Base-by-base conservation (phyloP, 2,329 filamentous ascomycete genomes). In the Exophiala aquamarina region DNA sequence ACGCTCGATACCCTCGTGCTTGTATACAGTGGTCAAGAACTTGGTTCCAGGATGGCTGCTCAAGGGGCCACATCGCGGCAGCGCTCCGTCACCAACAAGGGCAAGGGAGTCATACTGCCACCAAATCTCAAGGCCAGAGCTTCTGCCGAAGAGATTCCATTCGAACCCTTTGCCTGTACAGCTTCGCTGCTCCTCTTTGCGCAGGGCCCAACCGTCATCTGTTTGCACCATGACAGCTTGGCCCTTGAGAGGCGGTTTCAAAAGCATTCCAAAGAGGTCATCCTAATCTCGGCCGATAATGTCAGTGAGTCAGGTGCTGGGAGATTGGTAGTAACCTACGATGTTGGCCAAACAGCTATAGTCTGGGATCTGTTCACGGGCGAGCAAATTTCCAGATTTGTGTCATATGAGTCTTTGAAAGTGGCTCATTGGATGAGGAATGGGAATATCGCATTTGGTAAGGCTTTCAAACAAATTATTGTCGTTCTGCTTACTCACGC, bases 291-390 rank as follows among this genome's bases (percentile, higher is more conserved):
- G 1, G 90, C 94, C 43, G 93, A 98, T 66, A 97, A 91, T 63
- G 83, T 88, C 46, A 96, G 91, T 66, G 91, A 96, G 58, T 74
- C 83, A 51, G 91, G 91, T 3, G 84, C 86, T 1, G 93, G 92
- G 20, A 79, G 91, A 54, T 71, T 95, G 50, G 90, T 95, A 2
- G 89, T 95, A 52, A 97, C 90, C 71, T 96, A 95, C 62, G 93
- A 98, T 74, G 81, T 81, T 14, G 86, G 89, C 29, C 88, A 92
- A 67, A 95, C 89, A 1, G 89, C 91, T 3, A 95, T 97, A 63
- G 89, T 97, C 6, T 98, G 93, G 93, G 92, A 98, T 69, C 77
- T 96, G 51, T 83, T 94, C 71, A 94, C 89, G 0, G 93, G 93
- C 39, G 84, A 90, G 50, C 90, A 96, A 68, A 79, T 96, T 49